Base-by-base conservation (phyloP, 371 early-diverging fungal genomes). In the Saksenaea oblongispora region DNA sequence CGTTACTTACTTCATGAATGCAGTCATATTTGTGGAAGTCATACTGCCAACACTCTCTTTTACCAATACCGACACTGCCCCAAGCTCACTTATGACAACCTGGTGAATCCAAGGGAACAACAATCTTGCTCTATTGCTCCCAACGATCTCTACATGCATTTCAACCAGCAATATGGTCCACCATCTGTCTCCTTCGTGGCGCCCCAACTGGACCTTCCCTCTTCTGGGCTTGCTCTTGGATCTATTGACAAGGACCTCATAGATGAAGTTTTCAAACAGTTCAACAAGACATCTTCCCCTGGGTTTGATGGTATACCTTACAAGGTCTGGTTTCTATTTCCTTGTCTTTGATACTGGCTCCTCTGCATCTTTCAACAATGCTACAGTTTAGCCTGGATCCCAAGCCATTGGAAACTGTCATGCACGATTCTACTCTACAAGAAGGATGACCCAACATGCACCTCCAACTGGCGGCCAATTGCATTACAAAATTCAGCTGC, bases 391-490 rank as follows among this genome's bases (percentile, higher is more conserved):
- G 59, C 44, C 1, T 59, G 44, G 59, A 59, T 27, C 1, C 41
- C 59, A 11, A 5, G 27, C 11, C 59, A 59, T 26, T 59, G 59
- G 59, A 59, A 41, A 10, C 47, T 47, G 8, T 47, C 47, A 0
- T 22, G 22, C 10, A 47, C 22, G 9, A 47, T 47, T 10, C 47
- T 47, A 4, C 47, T 74, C 14, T 59, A 57, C 39, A 74, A 73
- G 37, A 69, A 66, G 37, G 70, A 65, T 26, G 63, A 60, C 28
- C 58, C 58, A 7, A 11, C 39, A 0, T 17, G 47, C 10, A 58
- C 74, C 0, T 42, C 53, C 57, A 71, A 66, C 53, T 71, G 64
- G 34, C 54, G 67, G 4, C 71, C 67, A 1, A 66, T 71, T 3
- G 55, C 56, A 10, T 41, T 58, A 1, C 58, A 59, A 42, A 59